Base-by-base conservation (phyloP, 495 filamentous ascomycete species). In the Peziza echinospora region DNA sequence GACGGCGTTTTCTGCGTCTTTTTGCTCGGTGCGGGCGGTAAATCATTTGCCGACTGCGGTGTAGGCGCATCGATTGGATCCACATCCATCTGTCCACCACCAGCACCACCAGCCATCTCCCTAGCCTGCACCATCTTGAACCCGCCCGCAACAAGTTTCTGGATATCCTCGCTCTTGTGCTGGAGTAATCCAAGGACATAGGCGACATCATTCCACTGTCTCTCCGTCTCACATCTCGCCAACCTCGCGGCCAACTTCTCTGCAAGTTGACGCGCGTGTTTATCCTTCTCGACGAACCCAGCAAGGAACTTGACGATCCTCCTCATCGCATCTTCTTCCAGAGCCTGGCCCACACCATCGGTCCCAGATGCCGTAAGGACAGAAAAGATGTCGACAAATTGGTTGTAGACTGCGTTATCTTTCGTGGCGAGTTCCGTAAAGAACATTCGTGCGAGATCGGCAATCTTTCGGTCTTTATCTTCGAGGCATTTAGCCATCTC, bases 401-500 rank as follows among this genome's bases (percentile, higher is more conserved):
- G 87, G 55, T 99, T 99, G 56, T 99, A 99, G 3, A 99, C 84
- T 0, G 91, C 91, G 60, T 99, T 96, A 60, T 99, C 91, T 64
- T 99, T 99, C 43, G 83, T 92, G 25, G 82, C 80, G 10, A 99
- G 68, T 64, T 99, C 89, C 0, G 82, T 85, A 61, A 99, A 99
- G 73, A 99, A 99, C 91, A 96, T 99, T 24, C 84, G 69, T 21
- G 84, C 80, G 52, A 99, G 68, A 57, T 99, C 89, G 2, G 83
- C 80, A 49, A 93, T 93, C 45, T 82, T 72, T 66, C 84, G 87
- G 56, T 99, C 89, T 1, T 78, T 73, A 51, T 96, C 91, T 62
- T 99, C 89, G 23, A 96, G 70, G 58, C 89, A 99, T 63, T 96
- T 96, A 17, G 89, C 89, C 89, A 99, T 99, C 64, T 94, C 89